Evolutionary conservation across 768 basidiomycete species (phyloP).

Genomic region (Kwoniella heveanensis): DNA sequence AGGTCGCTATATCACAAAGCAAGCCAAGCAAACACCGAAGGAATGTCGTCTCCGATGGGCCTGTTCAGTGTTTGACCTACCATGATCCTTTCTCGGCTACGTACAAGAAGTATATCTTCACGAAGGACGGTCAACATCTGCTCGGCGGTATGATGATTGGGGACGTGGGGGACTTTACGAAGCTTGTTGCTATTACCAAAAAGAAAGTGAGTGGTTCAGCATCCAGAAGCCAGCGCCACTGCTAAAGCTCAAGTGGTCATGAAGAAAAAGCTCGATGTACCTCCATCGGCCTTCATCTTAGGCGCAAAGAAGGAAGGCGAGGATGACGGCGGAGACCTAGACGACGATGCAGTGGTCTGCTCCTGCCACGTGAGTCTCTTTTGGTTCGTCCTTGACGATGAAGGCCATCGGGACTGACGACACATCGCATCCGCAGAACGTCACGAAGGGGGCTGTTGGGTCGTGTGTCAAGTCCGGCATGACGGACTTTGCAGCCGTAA

Average conservation of each 20-base stretch:
- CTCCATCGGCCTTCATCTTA: slow-evolving; percentile 69
- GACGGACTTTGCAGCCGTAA: slow-evolving; percentile 62
- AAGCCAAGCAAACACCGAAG: slow-evolving; percentile 32
- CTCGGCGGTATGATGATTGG: slow-evolving; percentile 82
- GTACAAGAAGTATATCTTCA: slow-evolving; percentile 79
- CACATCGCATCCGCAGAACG: slow-evolving; percentile 56
- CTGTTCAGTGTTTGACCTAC: slow-evolving; percentile 67
- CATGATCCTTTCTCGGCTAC: slow-evolving; percentile 70
- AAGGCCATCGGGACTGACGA: slow-evolving; percentile 40
- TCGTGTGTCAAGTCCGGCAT: slow-evolving; percentile 62
- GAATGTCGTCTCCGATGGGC: slow-evolving; percentile 51
- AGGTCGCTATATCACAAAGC: slow-evolving; percentile 25
- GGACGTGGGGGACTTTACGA: slow-evolving; percentile 68
- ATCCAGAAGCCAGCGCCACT: not conserved
- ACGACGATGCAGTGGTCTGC: slow-evolving; percentile 73
- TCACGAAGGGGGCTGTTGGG: slow-evolving; percentile 65
- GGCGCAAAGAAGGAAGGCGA: slow-evolving; percentile 62
- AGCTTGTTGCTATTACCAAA: slow-evolving; percentile 70
- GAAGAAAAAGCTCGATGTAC: slow-evolving; percentile 66
- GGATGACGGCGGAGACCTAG: slow-evolving; percentile 67
- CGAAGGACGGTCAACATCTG: slow-evolving; percentile 69
- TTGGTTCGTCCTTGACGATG: slow-evolving; percentile 46
- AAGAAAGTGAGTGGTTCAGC: slow-evolving; percentile 60
- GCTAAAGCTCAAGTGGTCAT: not conserved
- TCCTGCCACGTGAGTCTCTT: slow-evolving; percentile 61